Evolutionary conservation across 2,329 filamentous ascomycete genomes (phyloP).

Genomic region (Colletotrichum zoysiae): DNA sequence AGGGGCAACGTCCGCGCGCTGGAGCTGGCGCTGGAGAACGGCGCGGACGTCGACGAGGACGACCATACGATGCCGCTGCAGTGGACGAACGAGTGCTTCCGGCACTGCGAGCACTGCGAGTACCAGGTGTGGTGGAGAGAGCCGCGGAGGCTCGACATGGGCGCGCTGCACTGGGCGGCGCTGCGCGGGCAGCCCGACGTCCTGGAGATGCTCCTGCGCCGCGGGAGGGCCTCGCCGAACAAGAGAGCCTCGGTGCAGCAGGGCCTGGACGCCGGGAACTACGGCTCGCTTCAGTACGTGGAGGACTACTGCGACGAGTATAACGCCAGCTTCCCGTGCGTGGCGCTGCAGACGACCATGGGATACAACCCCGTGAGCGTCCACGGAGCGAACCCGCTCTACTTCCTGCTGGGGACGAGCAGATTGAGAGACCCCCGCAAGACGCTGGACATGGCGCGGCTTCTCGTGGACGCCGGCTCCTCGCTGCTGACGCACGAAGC

Average conservation of each 20-base stretch:
- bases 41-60: slow-evolving; percentile 50
- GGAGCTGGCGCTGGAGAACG: slow-evolving; percentile 49
- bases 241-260: slow-evolving; percentile 29
- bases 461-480: slow-evolving; percentile 14
- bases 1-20: slow-evolving; percentile 23
- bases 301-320: slow-evolving; percentile 37
- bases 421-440: background rate
- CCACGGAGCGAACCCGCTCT: slow-evolving; percentile 32
- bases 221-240: background rate
- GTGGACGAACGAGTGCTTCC: slow-evolving; percentile 40
- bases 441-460: slow-evolving; percentile 8
- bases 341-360: slow-evolving; percentile 25
- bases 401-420: slow-evolving; percentile 31
- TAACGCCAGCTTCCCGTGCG: slow-evolving; percentile 36
- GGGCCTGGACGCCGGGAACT: slow-evolving; percentile 32
- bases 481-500: slow-evolving; percentile 30
- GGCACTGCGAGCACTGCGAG: slow-evolving; percentile 34
- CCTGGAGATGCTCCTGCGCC: slow-evolving; percentile 5
- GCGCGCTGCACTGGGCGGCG: slow-evolving; percentile 39
- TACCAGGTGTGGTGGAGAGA: slow-evolving; percentile 40
- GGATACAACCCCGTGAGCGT: slow-evolving; percentile 17
- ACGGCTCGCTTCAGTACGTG: slow-evolving; percentile 31
- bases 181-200: slow-evolving; percentile 19
- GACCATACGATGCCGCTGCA: slow-evolving; percentile 45
- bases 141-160: slow-evolving; percentile 33